Percentiles rank a stretch among this genome's conserved stretches.
phyloP scores from a whole-genome alignment of 2,329 filamentous ascomycete genomes.

The Phyllosticta paracitricarpa region DNA sequence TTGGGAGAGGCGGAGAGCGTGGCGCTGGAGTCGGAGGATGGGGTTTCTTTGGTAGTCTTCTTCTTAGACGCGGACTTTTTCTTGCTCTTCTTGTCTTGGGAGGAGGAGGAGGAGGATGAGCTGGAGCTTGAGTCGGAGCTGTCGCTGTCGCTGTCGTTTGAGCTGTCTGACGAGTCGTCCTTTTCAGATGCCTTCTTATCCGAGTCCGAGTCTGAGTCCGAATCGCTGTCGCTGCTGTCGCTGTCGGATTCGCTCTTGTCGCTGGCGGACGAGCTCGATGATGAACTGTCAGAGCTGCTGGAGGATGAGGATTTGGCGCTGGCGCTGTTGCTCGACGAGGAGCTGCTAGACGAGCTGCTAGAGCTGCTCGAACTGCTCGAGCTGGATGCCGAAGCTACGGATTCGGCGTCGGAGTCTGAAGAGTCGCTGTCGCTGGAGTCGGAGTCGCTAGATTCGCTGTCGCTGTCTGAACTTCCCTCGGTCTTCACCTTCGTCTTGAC shows the following conservation, averaged over 20 bases:
- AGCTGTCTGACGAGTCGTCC: background rate
- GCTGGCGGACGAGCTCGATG: background rate
- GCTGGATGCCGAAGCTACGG: constrained; percentile 2
- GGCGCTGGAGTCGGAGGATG: constrained; percentile 30
- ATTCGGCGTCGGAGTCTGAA: background rate
- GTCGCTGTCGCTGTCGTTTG: background rate
- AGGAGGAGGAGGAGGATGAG: constrained; percentile 10
- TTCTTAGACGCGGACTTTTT: constrained; percentile 5
- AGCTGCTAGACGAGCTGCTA: constrained; percentile 2
- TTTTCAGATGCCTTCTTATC: background rate
- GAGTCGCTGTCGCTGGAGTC: constrained; percentile 7
- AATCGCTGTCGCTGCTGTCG: background rate
- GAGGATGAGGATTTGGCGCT: background rate
- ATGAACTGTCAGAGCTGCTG: background rate
- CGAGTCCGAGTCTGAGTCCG: background rate
- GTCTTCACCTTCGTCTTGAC: constrained; percentile 2
- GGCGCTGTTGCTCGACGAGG: background rate
- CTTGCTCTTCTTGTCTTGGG: background rate
- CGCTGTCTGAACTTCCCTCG: constrained; percentile 11
- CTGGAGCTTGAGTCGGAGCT: constrained; percentile 12
- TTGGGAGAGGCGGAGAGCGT: constrained; percentile 23
- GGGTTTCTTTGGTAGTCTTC: background rate
- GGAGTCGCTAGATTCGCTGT: constrained; percentile 3
- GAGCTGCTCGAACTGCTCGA: background rate
- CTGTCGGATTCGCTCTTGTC: background rate